These are phyloP conservation scores for Plasmodium coatneyi DNA, from an alignment of 169 alveolate species.

Conservation along the genomic window DNA sequence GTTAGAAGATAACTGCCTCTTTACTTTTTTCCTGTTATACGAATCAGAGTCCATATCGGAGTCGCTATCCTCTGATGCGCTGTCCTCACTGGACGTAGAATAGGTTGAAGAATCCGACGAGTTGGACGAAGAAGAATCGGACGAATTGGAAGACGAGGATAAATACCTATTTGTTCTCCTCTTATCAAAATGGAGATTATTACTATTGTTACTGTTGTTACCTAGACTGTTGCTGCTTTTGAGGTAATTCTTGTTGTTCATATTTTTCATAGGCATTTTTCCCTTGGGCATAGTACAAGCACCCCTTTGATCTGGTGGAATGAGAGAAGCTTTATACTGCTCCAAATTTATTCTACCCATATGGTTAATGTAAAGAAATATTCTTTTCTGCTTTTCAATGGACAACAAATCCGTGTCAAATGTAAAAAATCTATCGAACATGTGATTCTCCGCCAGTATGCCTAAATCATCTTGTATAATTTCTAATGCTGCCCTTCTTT, in stretches of 20 bases:
- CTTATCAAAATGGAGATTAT: slow-evolving; percentile 50
- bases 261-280: slow-evolving; percentile 18
- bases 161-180: slow-evolving; percentile 37
- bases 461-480: slow-evolving; percentile 90
- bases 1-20: slow-evolving; percentile 66
- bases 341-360: slow-evolving; percentile 88
- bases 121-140: slow-evolving; percentile 60
- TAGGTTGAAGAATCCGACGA: slow-evolving; percentile 73
- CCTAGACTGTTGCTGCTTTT: background rate
- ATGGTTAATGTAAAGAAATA: slow-evolving; percentile 85
- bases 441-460: slow-evolving; percentile 86
- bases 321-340: slow-evolving; percentile 64
- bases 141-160: slow-evolving; percentile 63
- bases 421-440: slow-evolving; percentile 82
- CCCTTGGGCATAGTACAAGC: slow-evolving; percentile 21
- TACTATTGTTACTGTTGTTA: slow-evolving; percentile 11
- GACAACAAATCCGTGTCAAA: slow-evolving; percentile 88
- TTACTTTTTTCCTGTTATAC: slow-evolving; percentile 19
- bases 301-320: slow-evolving; percentile 30
- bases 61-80: slow-evolving; percentile 76
- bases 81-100: slow-evolving; percentile 84
- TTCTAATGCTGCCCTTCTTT: slow-evolving; percentile 89
- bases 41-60: slow-evolving; percentile 79
- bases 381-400: slow-evolving; percentile 87
- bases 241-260: slow-evolving; percentile 8